phyloP scores from a whole-genome alignment of 2,329 filamentous ascomycete species.

The Alternaria sp. region DNA sequence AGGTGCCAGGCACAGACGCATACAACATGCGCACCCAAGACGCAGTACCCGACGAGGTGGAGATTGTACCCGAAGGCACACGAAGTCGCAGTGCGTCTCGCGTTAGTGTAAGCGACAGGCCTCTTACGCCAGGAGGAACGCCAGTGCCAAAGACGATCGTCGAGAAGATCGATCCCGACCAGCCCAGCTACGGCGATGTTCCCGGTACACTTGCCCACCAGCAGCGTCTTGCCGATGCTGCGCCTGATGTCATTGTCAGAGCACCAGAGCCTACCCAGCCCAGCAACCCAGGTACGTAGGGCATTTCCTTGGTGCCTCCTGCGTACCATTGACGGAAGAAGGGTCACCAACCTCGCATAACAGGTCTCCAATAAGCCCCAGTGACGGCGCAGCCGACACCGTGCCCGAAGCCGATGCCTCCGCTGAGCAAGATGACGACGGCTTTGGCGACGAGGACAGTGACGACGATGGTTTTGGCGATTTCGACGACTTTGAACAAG shows the following conservation, averaged over 20 bases:
- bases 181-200: constrained; percentile 68
- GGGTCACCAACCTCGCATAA: constrained; percentile 63
- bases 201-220: constrained; percentile 68
- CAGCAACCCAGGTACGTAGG: constrained; percentile 66
- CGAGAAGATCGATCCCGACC: constrained; percentile 67
- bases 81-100: constrained; percentile 52
- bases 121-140: constrained; percentile 60
- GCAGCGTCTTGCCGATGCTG: constrained; percentile 65
- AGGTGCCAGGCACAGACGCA: constrained; percentile 68
- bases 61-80: constrained; percentile 60
- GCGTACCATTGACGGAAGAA: constrained; percentile 69
- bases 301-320: constrained; percentile 53
- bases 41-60: constrained; percentile 70
- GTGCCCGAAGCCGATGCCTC: constrained; percentile 14
- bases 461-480: constrained; percentile 59
- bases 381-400: constrained; percentile 35
- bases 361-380: constrained; percentile 60
- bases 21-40: constrained; percentile 67
- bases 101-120: constrained; percentile 56
- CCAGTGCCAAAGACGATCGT: constrained; percentile 68
- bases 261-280: constrained; percentile 54
- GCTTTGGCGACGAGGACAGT: constrained; percentile 58
- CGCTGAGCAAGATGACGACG: constrained; percentile 23
- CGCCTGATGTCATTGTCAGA: constrained; percentile 66
- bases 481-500: constrained; percentile 70